Evolutionary conservation across 805 yeast genomes (phyloP).

Genomic region (Komagataella populi): DNA sequence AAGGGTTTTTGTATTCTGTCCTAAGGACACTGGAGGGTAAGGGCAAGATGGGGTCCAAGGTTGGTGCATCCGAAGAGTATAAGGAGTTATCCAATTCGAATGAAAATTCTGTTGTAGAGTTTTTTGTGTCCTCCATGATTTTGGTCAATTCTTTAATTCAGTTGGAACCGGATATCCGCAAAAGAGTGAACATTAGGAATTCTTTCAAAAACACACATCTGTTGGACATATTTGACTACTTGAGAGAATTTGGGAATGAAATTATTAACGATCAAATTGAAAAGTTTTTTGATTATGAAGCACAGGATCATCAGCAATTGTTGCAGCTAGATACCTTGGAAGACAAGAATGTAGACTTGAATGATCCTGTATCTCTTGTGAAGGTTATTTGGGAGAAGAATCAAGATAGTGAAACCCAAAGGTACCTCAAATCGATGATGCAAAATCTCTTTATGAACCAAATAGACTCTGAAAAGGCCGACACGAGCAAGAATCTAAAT

Average conservation of each 20-base stretch:
- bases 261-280: slow-evolving; percentile 28
- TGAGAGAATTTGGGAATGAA: slow-evolving; percentile 25
- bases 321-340: slow-evolving; percentile 21
- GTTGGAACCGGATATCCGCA: slow-evolving; percentile 21
- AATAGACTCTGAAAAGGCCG: slow-evolving; percentile 31
- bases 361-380: slow-evolving; percentile 61
- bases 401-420: slow-evolving; percentile 44
- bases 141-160: slow-evolving; percentile 34
- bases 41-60: slow-evolving; percentile 82
- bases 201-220: slow-evolving; percentile 28
- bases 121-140: slow-evolving; percentile 35
- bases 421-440: slow-evolving; percentile 43
- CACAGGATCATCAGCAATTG: slow-evolving; percentile 26
- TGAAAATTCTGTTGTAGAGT: slow-evolving; percentile 47
- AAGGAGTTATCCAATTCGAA: slow-evolving; percentile 38
- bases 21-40: slow-evolving; percentile 35
- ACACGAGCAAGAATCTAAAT: slow-evolving; percentile 20
- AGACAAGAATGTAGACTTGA: slow-evolving; percentile 38
- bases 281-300: slow-evolving; percentile 24
- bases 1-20: slow-evolving; percentile 20
- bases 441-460: slow-evolving; percentile 48
- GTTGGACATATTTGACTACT: slow-evolving; percentile 19
- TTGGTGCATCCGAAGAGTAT: slow-evolving; percentile 82
- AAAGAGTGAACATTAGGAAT: slow-evolving; percentile 32
- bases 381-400: slow-evolving; percentile 44